phyloP scores from a whole-genome alignment of 2,329 filamentous ascomycete species.

The Penicillium sp. region DNA sequence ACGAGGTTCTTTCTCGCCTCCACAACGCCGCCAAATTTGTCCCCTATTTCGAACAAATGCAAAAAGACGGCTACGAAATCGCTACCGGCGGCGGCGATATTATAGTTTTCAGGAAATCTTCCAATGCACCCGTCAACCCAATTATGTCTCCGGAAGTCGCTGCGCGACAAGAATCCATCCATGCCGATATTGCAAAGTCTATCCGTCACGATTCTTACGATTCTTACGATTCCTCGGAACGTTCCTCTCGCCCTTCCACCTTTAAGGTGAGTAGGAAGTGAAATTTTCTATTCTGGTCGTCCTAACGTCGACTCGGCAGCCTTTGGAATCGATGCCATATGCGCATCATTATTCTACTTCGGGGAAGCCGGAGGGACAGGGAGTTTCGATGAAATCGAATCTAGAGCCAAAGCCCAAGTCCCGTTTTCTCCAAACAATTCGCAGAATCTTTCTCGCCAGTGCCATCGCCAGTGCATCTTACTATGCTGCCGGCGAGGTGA shows the following conservation, averaged over 20 bases:
- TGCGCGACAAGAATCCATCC: slow-evolving; percentile 9
- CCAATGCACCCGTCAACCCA: background rate
- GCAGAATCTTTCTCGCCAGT: slow-evolving; percentile 42
- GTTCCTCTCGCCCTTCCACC: slow-evolving; percentile 13
- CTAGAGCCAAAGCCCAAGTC: background rate
- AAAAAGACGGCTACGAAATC: slow-evolving; percentile 47
- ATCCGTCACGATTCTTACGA: slow-evolving; percentile 19
- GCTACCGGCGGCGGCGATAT: slow-evolving; percentile 47
- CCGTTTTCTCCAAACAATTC: slow-evolving; percentile 26
- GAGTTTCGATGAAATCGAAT: background rate
- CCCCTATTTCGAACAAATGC: slow-evolving; percentile 43
- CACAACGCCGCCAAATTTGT: slow-evolving; percentile 48
- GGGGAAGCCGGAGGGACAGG: background rate
- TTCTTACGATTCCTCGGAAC: slow-evolving; percentile 3
- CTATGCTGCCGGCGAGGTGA: slow-evolving; percentile 46
- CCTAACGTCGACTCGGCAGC: slow-evolving; percentile 32
- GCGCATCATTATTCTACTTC: background rate
- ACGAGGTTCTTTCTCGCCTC: slow-evolving; percentile 43
- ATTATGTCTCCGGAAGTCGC: background rate
- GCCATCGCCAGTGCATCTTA: slow-evolving; percentile 41
- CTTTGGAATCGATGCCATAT: slow-evolving; percentile 1
- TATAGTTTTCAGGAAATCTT: slow-evolving; percentile 42
- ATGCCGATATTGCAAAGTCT: slow-evolving; percentile 14
- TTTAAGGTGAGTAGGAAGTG: slow-evolving; percentile 29
- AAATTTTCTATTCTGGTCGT: slow-evolving; percentile 23